phyloP scores from a whole-genome alignment of 2,329 filamentous ascomycete species.

The Ploettnerulaceae sp. region DNA sequence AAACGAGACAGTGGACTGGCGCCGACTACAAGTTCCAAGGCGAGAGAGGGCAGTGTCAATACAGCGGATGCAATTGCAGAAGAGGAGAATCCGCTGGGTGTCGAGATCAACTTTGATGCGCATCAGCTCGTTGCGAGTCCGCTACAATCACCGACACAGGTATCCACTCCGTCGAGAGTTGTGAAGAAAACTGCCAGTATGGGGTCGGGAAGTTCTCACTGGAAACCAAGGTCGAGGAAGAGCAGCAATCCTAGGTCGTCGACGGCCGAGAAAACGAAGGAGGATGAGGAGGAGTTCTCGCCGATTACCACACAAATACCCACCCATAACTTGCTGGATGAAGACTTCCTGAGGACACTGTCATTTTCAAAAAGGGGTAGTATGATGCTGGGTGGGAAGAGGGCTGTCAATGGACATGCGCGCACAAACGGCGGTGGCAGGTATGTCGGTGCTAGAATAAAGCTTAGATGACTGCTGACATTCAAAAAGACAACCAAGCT shows the following conservation, averaged over 20 bases:
- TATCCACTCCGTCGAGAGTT: not conserved
- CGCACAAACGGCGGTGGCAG: slow-evolving; percentile 24
- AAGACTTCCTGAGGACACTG: slow-evolving; percentile 52
- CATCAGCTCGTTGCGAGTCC: not conserved
- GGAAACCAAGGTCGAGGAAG: slow-evolving; percentile 18
- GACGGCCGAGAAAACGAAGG: slow-evolving; percentile 23
- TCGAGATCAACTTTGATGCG: slow-evolving; percentile 27
- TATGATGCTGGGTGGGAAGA: slow-evolving; percentile 53
- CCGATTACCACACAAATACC: slow-evolving; percentile 54
- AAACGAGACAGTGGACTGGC: slow-evolving; percentile 54
- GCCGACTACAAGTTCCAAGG: slow-evolving; percentile 42
- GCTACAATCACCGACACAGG: slow-evolving; percentile 1
- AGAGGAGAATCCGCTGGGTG: slow-evolving; percentile 24
- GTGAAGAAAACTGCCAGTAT: slow-evolving; percentile 18
- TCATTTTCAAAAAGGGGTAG: slow-evolving; percentile 61
- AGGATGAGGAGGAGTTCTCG: not conserved
- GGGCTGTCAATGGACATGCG: slow-evolving; percentile 26
- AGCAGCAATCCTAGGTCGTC: slow-evolving; percentile 2
- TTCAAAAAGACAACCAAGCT: slow-evolving; percentile 27
- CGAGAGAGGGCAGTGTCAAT: slow-evolving; percentile 39
- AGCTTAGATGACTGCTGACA: not conserved
- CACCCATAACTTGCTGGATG: slow-evolving; percentile 51
- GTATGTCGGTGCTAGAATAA: slow-evolving; percentile 14
- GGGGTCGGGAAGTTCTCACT: slow-evolving; percentile 14
- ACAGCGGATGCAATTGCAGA: slow-evolving; percentile 11